Base-by-base conservation (phyloP, 768 basidiomycete genomes). In the Russula sp. region DNA sequence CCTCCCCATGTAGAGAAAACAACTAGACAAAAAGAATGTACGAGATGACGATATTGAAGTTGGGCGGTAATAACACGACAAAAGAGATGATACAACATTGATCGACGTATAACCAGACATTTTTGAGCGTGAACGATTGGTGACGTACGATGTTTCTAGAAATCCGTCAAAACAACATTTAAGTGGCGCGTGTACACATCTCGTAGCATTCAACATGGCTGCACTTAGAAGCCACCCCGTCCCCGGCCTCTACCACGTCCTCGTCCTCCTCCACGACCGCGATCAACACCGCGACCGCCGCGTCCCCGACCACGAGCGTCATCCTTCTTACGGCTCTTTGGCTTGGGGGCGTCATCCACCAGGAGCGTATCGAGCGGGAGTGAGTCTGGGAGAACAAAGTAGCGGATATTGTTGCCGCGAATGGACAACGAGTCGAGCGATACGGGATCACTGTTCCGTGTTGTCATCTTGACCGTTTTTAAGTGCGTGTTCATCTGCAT, bases 401-500 rank as follows among this genome's bases (percentile, higher is more conserved):
- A 98, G 56, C 96, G 88, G 71, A 99, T 85, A 71, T 92, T 97
- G 80, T 97, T 98, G 42, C 97, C 96, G 57, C 96, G 86, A 71
- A 99, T 95, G 42, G 94, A 94, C 54, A 98, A 81, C 3, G 88
- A 81, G 75, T 99, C 96, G 58, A 98, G 85, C 22, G 90, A 79
- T 32, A 86, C 77, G 4, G 94, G 91, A 60, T 94, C 91, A 64
- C 91, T 89, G 73, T 93, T 94, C 58, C 93, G 86, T 35, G 86
- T 82, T n/a, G 93, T 93, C 80, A 98, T 88, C 77, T 97, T 98
- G 68, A 99, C 91, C 53, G 94, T 92, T 80, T 99, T 99, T 57
- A 99, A 81, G 70, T 98, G 90, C 3, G 96, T 98, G 79, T 98
- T 98, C 96, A 99, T 99, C 72, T 96, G 94, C 83, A 96, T 94